Base-by-base conservation (phyloP, 1,284 basidiomycete genomes). In the Coniferiporia weirii region DNA sequence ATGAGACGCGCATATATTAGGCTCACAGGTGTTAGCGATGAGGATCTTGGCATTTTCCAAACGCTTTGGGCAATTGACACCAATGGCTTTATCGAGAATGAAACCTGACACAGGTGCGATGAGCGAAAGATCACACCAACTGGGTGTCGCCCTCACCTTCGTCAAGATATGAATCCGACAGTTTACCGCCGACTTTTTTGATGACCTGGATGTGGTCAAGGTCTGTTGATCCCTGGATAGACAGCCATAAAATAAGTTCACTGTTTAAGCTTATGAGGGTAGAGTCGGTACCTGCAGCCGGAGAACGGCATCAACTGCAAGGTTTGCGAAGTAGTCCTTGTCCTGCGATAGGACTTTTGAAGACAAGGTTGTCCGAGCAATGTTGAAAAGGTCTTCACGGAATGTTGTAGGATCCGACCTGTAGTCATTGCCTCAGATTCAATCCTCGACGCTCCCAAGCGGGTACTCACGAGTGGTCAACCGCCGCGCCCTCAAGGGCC, bases 151-250 rank as follows among this genome's bases (percentile, higher is more conserved):
- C 38, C 38, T 40, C 38, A 40, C 96, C 93, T 78, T 99, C 96
- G 70, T 98, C 95, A 50, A 99, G 85, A 78, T 99, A 99, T 15
- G 93, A 97, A 70, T 99, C 96, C 6, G 95, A 97, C 64, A 99
- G 83, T 76, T 99, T 99, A 61, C 97, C 97, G 61, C 97, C 97
- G 40, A 93, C 91, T 76, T 98, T 98, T 81, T 99, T 99, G 79
- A 99, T 99, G 74, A 99, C 91, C 75, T 99, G 97, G 65, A 99
- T 98, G 72, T 99, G 95, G 67, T 99, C 97, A 27, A 99, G 79
- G 76, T 99, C 91, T 58, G 93, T 96, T 40, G 93, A 96, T 32
- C 95, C 95, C 89, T 93, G 8, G 65, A 12, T 38, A 34, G 19
- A 7, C 2, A 40, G 27, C 27, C 27, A 10, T 3, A 40, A 40